Base-by-base conservation (phyloP, 345 rosid species). In the Eucalyptus victrix region DNA sequence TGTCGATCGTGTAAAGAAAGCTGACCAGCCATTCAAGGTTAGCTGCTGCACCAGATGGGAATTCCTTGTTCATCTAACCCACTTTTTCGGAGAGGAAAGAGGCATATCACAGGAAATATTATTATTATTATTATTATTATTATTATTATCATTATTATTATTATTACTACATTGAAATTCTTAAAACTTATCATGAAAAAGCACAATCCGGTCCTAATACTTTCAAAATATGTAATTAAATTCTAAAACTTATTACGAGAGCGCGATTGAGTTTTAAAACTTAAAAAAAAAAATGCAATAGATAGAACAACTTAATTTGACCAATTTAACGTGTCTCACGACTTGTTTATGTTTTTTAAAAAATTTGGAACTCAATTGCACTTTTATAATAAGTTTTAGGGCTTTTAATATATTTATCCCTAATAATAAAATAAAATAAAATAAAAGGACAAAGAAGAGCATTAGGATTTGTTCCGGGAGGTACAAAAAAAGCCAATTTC, bases 311-410 rank as follows among this genome's bases (percentile, higher is more conserved):
- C 4, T 53, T 53, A 4, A 53, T 53, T 53, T 19, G 2, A 53
- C 58, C 58, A 19, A 53, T 21, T 53, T 53, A 53, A 53, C 0
- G 1, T 0, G 10, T 53, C 10, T 8, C 24, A 3, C 0, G 24
- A 53, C 10, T 56, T 56, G 0, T 56, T 56, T 56, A 6, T 56
- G 28, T 23, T 24, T 56, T 10, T 56, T 0, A 24, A 56, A 56
- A 53, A 19, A 1, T 1, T 19, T 19, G 5, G 11, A 53, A 19
- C 5, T 19, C 24, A 8, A 19, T 53, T 53, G 2, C 5, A 53
- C 58, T 53, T 56, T 56, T 24, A 24, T 56, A 23, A 56, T 9
- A 56, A 56, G 5, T 56, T 56, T 56, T 23, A 23, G 1, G 6
- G 12, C 1, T 56, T 56, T 56, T 24, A 23, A 56, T 56, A 56